These are phyloP conservation scores for Diplocarpon rosae DNA, from an alignment of 2,329 filamentous ascomycete species.

Conservation along the genomic window DNA sequence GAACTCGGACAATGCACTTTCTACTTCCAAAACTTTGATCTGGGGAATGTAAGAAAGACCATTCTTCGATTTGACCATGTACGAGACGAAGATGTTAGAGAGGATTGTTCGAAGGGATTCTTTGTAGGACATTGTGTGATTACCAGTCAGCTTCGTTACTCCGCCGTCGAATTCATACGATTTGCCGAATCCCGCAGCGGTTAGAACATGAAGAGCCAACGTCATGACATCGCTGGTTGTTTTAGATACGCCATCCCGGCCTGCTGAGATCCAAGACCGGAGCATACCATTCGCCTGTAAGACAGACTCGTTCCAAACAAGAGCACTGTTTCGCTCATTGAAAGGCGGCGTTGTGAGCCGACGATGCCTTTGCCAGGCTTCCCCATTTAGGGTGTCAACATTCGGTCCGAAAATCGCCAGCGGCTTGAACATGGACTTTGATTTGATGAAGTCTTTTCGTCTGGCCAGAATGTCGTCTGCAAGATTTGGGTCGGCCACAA, in stretches of 20 bases:
- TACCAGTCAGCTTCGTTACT: background rate
- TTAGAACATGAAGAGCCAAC: conserved; percentile 39
- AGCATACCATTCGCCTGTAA: conserved; percentile 28
- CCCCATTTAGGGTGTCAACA: conserved; percentile 56
- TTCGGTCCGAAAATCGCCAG: conserved; percentile 44
- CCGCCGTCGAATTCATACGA: background rate
- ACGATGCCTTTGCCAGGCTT: conserved; percentile 59
- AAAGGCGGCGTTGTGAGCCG: conserved; percentile 61
- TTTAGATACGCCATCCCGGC: conserved; percentile 1
- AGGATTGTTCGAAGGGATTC: conserved; percentile 11
- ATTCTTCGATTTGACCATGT: background rate
- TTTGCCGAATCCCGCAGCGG: conserved; percentile 35
- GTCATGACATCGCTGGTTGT: conserved; percentile 30
- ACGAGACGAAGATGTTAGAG: conserved; percentile 6
- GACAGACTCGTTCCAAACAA: conserved; percentile 30
- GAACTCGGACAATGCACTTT: conserved; percentile 9
- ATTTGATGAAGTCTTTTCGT: conserved; percentile 16
- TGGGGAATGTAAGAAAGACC: conserved; percentile 6
- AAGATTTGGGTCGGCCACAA: conserved; percentile 10
- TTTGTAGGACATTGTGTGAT: conserved; percentile 7
- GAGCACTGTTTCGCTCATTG: conserved; percentile 52
- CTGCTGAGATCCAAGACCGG: conserved; percentile 17
- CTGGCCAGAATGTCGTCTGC: conserved; percentile 6
- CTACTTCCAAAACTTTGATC: conserved; percentile 1
- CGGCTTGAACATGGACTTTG: conserved; percentile 9